These are phyloP conservation scores for Chenopodium album DNA, from an alignment of 148 eudicot genomes.

Conservation along the genomic window DNA sequence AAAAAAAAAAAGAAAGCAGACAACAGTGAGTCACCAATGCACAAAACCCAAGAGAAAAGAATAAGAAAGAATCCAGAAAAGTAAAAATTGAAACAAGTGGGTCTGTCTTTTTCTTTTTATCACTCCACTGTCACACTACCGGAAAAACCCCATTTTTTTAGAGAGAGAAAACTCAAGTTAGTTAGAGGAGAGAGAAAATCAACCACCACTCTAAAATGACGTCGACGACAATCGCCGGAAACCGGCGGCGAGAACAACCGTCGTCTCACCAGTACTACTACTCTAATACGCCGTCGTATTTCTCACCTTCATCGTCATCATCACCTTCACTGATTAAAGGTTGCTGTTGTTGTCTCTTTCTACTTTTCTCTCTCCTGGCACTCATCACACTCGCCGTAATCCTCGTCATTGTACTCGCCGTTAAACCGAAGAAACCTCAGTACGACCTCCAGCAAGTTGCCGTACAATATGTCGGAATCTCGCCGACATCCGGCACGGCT, in stretches of 20 bases:
- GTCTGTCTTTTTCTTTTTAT: neutral
- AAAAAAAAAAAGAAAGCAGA: neutral
- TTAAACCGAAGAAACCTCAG: slow-evolving; percentile 83
- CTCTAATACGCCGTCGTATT: slow-evolving; percentile 40
- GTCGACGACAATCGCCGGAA: neutral
- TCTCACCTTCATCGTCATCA: slow-evolving; percentile 39
- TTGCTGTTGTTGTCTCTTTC: slow-evolving; percentile 91
- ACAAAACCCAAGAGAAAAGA: neutral
- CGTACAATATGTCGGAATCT: slow-evolving; percentile 70
- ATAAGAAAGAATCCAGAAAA: neutral
- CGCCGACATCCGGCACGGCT: slow-evolving; percentile 25
- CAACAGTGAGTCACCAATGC: slow-evolving; percentile 10
- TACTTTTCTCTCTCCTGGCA: slow-evolving; percentile 73
- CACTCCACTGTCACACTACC: neutral
- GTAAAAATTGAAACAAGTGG: neutral
- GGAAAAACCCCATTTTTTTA: no score
- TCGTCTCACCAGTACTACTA: slow-evolving; percentile 39
- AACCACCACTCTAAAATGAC: neutral
- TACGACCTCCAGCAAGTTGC: slow-evolving; percentile 80
- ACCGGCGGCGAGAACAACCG: slow-evolving; percentile 16
- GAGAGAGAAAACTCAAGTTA: no score
- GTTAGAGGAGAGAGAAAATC: neutral
- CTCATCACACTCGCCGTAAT: slow-evolving; percentile 63
- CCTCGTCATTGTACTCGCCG: slow-evolving; percentile 72
- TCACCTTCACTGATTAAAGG: slow-evolving; percentile 76